Evolutionary conservation across 1,284 basidiomycete genomes (phyloP).

Genomic region (Pyrrhoderma lamaoense): DNA sequence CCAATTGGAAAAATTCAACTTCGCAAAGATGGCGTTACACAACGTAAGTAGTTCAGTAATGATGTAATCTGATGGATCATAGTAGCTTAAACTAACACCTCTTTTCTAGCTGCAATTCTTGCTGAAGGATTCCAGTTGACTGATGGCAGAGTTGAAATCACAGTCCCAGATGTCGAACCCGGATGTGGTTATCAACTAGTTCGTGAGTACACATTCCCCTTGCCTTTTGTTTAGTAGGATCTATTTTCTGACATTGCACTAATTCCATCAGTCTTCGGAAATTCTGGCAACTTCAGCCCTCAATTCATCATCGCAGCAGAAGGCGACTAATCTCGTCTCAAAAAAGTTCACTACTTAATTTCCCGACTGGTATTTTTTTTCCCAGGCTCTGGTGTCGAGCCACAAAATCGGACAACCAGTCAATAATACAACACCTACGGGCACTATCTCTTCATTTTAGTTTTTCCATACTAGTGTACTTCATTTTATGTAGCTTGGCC

Average conservation of each 20-base stretch:
- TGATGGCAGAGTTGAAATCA: slow-evolving; percentile 31
- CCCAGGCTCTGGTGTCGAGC: too few species aligned
- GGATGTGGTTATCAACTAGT: slow-evolving; percentile 33
- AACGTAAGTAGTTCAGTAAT: slow-evolving; percentile 23
- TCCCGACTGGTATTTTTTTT: too few species aligned
- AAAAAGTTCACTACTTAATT: too few species aligned
- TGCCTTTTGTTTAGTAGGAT: background rate
- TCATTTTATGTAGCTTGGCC: too few species aligned
- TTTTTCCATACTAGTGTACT: too few species aligned
- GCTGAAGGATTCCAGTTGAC: slow-evolving; percentile 35
- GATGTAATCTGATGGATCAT: background rate
- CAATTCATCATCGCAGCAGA: slow-evolving; percentile 31
- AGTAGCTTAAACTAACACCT: slow-evolving; percentile 19
- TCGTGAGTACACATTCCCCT: slow-evolving; percentile 37
- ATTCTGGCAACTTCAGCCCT: slow-evolving; percentile 40
- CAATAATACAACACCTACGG: too few species aligned
- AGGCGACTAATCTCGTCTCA: slow-evolving; percentile 12
- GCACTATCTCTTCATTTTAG: too few species aligned
- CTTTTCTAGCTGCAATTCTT: slow-evolving; percentile 12
- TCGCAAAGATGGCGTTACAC: slow-evolving; percentile 21
- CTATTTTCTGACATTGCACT: slow-evolving; percentile 3
- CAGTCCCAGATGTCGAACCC: slow-evolving; percentile 31
- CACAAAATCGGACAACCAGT: too few species aligned
- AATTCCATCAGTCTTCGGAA: slow-evolving; percentile 38
- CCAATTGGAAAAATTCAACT: slow-evolving; percentile 31